These are phyloP conservation scores for Fistulifera pelliculosa DNA, from an alignment of 108 stramenopile species.

Conservation along the genomic window DNA sequence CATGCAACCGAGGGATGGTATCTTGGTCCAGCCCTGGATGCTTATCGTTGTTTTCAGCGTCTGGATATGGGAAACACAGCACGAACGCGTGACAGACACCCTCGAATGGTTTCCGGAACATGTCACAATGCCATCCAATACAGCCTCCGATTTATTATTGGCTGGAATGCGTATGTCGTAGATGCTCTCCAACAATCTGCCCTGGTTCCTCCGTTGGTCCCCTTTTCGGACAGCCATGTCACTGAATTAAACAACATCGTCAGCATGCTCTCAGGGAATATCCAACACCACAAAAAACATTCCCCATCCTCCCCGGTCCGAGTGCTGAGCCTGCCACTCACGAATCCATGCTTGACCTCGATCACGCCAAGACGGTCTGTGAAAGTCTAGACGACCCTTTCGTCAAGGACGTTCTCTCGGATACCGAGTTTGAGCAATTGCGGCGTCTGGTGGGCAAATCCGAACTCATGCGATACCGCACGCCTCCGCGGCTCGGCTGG, in stretches of 20 bases:
- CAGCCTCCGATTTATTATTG: neutral
- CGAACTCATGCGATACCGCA: slow-evolving; percentile 24
- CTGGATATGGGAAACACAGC: slow-evolving; percentile 5
- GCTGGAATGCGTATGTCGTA: slow-evolving; percentile 1
- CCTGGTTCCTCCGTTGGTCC: neutral
- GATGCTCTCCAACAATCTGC: neutral
- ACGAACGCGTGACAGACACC: slow-evolving; percentile 13
- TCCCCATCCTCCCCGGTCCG: too few species aligned
- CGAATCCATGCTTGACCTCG: too few species aligned
- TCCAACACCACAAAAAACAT: too few species aligned
- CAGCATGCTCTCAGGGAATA: too few species aligned
- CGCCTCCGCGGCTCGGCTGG: slow-evolving; percentile 13
- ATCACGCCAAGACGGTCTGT: too few species aligned
- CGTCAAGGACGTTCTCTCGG: slow-evolving; percentile 5
- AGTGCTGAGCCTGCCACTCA: too few species aligned
- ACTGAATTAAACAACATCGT: neutral
- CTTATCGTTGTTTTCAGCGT: slow-evolving; percentile 15
- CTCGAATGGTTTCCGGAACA: slow-evolving; percentile 20
- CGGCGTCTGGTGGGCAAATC: slow-evolving; percentile 13
- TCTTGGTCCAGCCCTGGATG: slow-evolving; percentile 22
- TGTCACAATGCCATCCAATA: slow-evolving; percentile 6
- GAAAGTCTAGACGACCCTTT: too few species aligned
- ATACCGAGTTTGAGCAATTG: slow-evolving; percentile 14
- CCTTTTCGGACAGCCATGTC: neutral
- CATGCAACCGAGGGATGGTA: slow-evolving; percentile 24